Evolutionary conservation across 2,329 filamentous ascomycete genomes (phyloP), one percentile per base, ranked within the genome.

Genomic region (Colletotrichum cuscutae): DNA sequence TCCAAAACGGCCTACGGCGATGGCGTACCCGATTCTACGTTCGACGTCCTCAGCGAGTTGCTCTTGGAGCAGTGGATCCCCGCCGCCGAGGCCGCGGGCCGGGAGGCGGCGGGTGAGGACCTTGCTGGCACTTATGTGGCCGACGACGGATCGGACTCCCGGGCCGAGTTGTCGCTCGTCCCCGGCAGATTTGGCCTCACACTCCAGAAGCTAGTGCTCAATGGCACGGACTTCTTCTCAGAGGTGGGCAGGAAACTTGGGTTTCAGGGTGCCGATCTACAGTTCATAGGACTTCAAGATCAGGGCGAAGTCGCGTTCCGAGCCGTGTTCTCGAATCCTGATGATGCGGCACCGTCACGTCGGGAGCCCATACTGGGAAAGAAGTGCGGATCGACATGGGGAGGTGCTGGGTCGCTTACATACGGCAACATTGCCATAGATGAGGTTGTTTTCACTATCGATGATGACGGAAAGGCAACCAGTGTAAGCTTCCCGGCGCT

Each of bases 61-160:
- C 46, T 78, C 1, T 26, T 77, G 1, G 56, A 60, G 2, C 58
- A 67, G 1, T 74, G 73, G 65, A 9, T 75, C 4, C 77, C 77
- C 0, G 77, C 77, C 11, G 68, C 77, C 7, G 77, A 78, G 60
- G 70, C 68, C 2, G 74, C 77, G 1, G 76, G 66, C 5, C 49
- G 77, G 11, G 73, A 76, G 58, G 73, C 76, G 59, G 76, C 76
- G 8, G 57, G 69, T 4, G 54, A 57, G 1, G 64, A 52, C 9
- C 76, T 73, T 24, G 68, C 61, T 1, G 77, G 77, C 2, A 57
- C 62, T 2, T 79, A 78, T 61, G 63, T 52, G 53, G 59, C 58
- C 11, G 56, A 65, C 12, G 56, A 68, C 12, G 46, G 52, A 0
- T 59, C 57, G 9, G 42, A 24, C 9, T 58, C 42, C 1, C 24